Conservation (phyloP, 371 early-diverging fungal genomes). For the Circinella minor region DNA sequence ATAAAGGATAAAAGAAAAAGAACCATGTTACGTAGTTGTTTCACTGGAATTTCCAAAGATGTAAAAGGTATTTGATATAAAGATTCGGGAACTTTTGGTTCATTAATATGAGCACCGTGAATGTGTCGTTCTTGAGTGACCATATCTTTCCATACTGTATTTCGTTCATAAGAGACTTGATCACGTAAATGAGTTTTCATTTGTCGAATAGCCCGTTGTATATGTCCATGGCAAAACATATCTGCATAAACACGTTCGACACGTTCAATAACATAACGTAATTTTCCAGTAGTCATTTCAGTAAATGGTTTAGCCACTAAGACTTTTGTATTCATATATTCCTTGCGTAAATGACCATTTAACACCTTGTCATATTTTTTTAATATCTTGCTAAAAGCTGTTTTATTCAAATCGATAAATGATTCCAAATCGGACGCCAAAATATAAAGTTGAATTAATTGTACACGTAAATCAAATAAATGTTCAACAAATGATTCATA, state of each 20-base stretch:
- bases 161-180: conserved; percentile 76
- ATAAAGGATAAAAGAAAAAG: conserved; percentile 43
- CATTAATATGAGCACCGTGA: conserved; percentile 40
- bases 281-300: conserved; percentile 34
- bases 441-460: conserved; percentile 15
- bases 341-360: conserved; percentile 42
- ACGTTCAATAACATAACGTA: conserved; percentile 47
- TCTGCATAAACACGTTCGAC: conserved; percentile 62
- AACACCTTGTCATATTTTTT: conserved; percentile 93
- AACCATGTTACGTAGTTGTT: conserved; percentile 23
- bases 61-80: conserved; percentile 36
- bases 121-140: conserved; percentile 69
- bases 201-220: conserved; percentile 55
- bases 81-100: conserved; percentile 21
- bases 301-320: conserved; percentile 54
- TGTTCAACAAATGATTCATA: conserved; percentile 8
- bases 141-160: conserved; percentile 84
- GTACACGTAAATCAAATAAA: conserved; percentile 8
- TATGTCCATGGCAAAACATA: conserved; percentile 53
- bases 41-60: conserved; percentile 13
- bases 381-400: conserved; percentile 91
- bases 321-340: conserved; percentile 57
- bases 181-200: conserved; percentile 69
- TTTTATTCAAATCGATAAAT: conserved; percentile 86
- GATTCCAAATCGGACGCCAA: conserved; percentile 76